A percentile compares a stretch with the other conserved stretches of the same genome.
Evolutionary conservation across 768 basidiomycete genomes (phyloP).

Genomic region (Hortiboletus flavorubellus): DNA sequence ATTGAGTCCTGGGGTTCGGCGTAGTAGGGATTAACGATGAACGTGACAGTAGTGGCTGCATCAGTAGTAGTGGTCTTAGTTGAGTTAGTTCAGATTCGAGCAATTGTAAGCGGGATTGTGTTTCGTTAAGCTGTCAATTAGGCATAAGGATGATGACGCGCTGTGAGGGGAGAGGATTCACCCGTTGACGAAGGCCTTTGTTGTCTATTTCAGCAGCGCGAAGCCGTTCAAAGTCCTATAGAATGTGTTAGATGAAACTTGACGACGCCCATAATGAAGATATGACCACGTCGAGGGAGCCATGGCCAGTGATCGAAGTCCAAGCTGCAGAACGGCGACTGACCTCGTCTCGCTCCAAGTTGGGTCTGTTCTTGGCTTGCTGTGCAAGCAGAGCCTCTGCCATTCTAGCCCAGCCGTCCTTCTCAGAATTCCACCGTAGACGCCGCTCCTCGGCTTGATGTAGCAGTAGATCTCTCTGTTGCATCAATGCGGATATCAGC

Average conservation of each 20-base stretch:
- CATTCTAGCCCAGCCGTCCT: constrained; percentile 60
- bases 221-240: constrained; percentile 55
- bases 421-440: constrained; percentile 59
- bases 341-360: constrained; percentile 44
- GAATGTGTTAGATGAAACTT: constrained; percentile 13
- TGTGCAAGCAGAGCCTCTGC: constrained; percentile 62
- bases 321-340: constrained; percentile 12
- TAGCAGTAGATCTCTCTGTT: constrained; percentile 58
- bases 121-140: constrained; percentile 51
- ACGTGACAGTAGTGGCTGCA: constrained; percentile 48
- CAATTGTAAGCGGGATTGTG: constrained; percentile 47
- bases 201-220: constrained; percentile 60
- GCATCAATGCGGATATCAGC: constrained; percentile 51
- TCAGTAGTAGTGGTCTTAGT: constrained; percentile 64
- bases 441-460: constrained; percentile 54
- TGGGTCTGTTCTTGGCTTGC: constrained; percentile 39
- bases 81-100: constrained; percentile 64
- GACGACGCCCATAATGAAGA: not conserved
- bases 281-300: not conserved
- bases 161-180: constrained; percentile 25
- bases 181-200: constrained; percentile 56
- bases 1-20: constrained; percentile 19
- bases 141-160: constrained; percentile 2
- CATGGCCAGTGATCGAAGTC: not conserved
- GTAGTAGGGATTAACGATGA: constrained; percentile 19